A percentile compares a stretch with the other conserved stretches of the same genome.
These are phyloP conservation scores for Boletellus emodensis DNA, from an alignment of 768 basidiomycete genomes.

Conservation along the genomic window DNA sequence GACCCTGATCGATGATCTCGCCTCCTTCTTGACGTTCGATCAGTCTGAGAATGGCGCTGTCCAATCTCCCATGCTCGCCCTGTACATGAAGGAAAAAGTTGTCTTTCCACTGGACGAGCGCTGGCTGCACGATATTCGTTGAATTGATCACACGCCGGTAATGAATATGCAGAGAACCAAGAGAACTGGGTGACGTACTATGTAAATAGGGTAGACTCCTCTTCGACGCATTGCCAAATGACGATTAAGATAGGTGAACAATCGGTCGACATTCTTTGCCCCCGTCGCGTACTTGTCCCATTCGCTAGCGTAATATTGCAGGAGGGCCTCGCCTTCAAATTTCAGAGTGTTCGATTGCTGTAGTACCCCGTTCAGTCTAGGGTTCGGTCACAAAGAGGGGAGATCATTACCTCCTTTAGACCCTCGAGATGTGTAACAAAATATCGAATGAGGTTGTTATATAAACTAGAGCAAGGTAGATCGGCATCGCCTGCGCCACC, in stretches of 20 bases:
- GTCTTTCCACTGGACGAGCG: conserved; percentile 92
- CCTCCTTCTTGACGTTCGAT: conserved; percentile 95
- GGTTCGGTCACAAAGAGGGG: conserved; percentile 15
- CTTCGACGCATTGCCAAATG: conserved; percentile 98
- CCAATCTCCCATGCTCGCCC: conserved; percentile 74
- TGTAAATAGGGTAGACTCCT: conserved; percentile 93
- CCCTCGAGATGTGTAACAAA: conserved; percentile 77
- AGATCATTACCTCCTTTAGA: conserved; percentile 50
- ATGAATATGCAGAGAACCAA: neutral
- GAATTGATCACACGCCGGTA: conserved; percentile 1
- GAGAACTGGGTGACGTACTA: conserved; percentile 48
- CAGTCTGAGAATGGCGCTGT: conserved; percentile 79
- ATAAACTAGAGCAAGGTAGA: conserved; percentile 95
- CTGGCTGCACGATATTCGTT: conserved; percentile 49
- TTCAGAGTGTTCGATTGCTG: conserved; percentile 75
- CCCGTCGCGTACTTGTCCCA: conserved; percentile 98
- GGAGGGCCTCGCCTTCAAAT: conserved; percentile 83
- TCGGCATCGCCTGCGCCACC: conserved; percentile 73
- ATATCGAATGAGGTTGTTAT: conserved; percentile 91
- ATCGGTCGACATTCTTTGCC: conserved; percentile 93
- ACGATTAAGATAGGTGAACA: conserved; percentile 97
- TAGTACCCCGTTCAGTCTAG: conserved; percentile 12
- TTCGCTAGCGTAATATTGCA: conserved; percentile 87
- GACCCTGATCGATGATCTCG: conserved; percentile 85
- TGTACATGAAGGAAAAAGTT: conserved; percentile 91